Percentiles rank a stretch among this genome's conserved stretches.
phyloP scores from a whole-genome alignment of 352 stramenopile genomes.

The Peronosclerospora sorghi region DNA sequence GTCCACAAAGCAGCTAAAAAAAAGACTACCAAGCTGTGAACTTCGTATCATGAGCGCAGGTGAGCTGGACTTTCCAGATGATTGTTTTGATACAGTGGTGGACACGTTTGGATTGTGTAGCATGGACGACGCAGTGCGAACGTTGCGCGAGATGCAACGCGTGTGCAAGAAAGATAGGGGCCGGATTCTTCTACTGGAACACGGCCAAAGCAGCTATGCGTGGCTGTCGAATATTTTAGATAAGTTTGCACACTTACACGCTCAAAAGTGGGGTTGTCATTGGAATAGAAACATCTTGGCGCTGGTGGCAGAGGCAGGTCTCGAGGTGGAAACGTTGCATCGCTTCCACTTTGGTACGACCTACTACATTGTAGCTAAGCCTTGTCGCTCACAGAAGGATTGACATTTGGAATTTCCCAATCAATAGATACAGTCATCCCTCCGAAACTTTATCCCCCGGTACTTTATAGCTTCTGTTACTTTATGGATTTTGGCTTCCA shows the following conservation, averaged over 20 bases:
- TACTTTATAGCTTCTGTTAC: too few species aligned
- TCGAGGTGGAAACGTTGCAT: constrained; percentile 77
- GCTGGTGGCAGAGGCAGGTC: constrained; percentile 72
- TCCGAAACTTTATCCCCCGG: too few species aligned
- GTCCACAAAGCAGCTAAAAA: constrained; percentile 10
- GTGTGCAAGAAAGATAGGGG: constrained; percentile 77
- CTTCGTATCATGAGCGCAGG: constrained; percentile 49
- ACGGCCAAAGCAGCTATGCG: constrained; percentile 85
- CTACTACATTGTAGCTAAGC: constrained; percentile 77
- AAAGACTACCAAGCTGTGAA: constrained; percentile 19
- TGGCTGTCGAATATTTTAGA: constrained; percentile 89
- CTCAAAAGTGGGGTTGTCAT: constrained; percentile 91
- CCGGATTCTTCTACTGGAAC: constrained; percentile 91
- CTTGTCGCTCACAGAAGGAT: too few species aligned
- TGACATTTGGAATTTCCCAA: too few species aligned
- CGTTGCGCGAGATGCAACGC: constrained; percentile 88
- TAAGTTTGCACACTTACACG: constrained; percentile 86
- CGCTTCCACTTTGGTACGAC: constrained; percentile 95
- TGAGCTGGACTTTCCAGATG: constrained; percentile 49
- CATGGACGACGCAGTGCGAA: constrained; percentile 88
- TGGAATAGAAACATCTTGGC: constrained; percentile 93
- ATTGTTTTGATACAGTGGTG: constrained; percentile 90
- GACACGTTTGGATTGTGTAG: constrained; percentile 95
- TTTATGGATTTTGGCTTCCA: too few species aligned
- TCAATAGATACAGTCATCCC: too few species aligned